Percentiles rank a stretch among this genome's conserved stretches.
These are phyloP conservation scores for Botrytis medusae DNA, from an alignment of 2,329 filamentous ascomycete genomes.

Conservation along the genomic window DNA sequence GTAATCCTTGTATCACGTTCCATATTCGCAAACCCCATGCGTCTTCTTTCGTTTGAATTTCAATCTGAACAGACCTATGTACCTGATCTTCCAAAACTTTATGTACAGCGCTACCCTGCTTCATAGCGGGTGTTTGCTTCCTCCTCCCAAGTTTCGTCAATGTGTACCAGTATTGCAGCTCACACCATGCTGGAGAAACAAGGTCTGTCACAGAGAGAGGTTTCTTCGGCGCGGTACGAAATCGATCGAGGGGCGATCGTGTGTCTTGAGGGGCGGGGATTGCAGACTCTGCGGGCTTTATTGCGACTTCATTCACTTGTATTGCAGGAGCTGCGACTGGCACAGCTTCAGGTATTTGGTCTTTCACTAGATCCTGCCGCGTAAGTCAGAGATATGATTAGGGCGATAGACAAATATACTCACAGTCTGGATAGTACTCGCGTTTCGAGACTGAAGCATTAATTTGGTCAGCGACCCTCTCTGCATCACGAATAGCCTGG, in stretches of 20 bases:
- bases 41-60: conserved; percentile 75
- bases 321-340: background rate
- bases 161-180: conserved; percentile 89
- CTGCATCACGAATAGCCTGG: conserved; percentile 37
- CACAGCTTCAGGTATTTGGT: conserved; percentile 23
- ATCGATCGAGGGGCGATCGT: conserved; percentile 70
- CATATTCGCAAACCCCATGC: conserved; percentile 78
- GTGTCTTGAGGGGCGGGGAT: conserved; percentile 41
- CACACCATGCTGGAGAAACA: conserved; percentile 89
- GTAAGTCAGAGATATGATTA: conserved; percentile 57
- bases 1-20: conserved; percentile 86
- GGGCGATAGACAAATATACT: conserved; percentile 30
- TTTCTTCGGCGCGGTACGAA: conserved; percentile 74
- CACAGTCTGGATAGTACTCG: conserved; percentile 55
- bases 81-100: conserved; percentile 82
- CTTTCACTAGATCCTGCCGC: conserved; percentile 61
- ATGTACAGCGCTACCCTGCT: conserved; percentile 75
- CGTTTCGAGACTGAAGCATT: conserved; percentile 32
- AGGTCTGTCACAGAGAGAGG: conserved; percentile 86
- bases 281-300: conserved; percentile 13
- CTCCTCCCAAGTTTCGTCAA: conserved; percentile 76
- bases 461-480: conserved; percentile 34
- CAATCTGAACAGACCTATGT: conserved; percentile 72
- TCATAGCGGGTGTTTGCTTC: conserved; percentile 79
- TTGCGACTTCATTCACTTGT: background rate